Conservation (phyloP, 495 filamentous ascomycete species). For the Annulohypoxylon moriforme region DNA sequence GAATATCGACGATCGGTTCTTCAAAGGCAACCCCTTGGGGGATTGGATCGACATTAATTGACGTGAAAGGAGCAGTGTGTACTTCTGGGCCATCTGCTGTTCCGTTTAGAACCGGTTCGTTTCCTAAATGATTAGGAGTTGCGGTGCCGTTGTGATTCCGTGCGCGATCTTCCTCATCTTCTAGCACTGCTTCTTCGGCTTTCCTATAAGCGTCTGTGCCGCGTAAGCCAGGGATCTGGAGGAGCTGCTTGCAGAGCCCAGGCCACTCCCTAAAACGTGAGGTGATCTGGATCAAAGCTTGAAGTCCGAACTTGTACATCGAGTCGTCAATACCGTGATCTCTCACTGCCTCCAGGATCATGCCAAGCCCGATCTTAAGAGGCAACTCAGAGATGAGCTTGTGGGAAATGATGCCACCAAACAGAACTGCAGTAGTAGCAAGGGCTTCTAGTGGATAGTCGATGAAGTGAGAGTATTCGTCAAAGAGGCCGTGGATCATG, state of each 20-base stretch:
- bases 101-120: conserved; percentile 69
- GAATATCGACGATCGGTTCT: conserved; percentile 83
- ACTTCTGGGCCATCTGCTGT: conserved; percentile 68
- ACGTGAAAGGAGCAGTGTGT: conserved; percentile 70
- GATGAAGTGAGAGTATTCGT: conserved; percentile 94
- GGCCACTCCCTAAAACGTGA: conserved; percentile 90
- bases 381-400: conserved; percentile 89
- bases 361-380: conserved; percentile 88
- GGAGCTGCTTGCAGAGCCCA: conserved; percentile 82
- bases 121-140: conserved; percentile 33
- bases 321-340: conserved; percentile 81
- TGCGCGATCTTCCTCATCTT: conserved; percentile 65
- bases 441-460: conserved; percentile 94
- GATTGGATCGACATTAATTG: conserved; percentile 78
- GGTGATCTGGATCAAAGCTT: conserved; percentile 89
- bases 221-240: conserved; percentile 82
- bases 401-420: conserved; percentile 95
- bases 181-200: conserved; percentile 81
- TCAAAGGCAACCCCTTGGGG: conserved; percentile 70
- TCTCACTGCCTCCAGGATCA: conserved; percentile 94
- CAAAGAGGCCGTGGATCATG: conserved; percentile 98
- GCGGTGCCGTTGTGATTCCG: conserved; percentile 58
- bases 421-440: conserved; percentile 94
- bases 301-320: conserved; percentile 99
- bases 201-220: conserved; percentile 85